phyloP scores from a whole-genome alignment of 2,329 filamentous ascomycete species.

The Cytospora chrysosperma region DNA sequence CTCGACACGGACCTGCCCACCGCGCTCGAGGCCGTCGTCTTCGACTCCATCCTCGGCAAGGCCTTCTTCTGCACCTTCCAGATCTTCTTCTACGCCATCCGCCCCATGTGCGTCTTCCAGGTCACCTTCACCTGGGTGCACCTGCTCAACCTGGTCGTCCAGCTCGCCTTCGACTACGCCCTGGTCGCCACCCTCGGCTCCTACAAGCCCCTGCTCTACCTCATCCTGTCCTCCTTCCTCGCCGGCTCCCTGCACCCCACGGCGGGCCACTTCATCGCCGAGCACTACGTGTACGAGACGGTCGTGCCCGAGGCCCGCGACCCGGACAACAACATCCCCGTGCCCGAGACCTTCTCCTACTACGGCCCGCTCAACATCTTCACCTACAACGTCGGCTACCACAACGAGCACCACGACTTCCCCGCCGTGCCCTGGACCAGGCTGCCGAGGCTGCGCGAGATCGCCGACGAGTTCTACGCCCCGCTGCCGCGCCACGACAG shows the following conservation, averaged over 20 bases:
- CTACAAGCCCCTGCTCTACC: constrained; percentile 70
- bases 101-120: constrained; percentile 91
- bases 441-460: constrained; percentile 71
- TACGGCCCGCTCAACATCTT: constrained; percentile 90
- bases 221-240: constrained; percentile 87
- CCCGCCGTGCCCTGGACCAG: constrained; percentile 94
- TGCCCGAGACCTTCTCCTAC: constrained; percentile 96
- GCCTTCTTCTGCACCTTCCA: constrained; percentile 99
- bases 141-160: constrained; percentile 73
- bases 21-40: constrained; percentile 82
- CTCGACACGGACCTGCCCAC: constrained; percentile 96
- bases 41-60: constrained; percentile 94
- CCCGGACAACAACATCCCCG: constrained; percentile 59
- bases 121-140: constrained; percentile 86
- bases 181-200: constrained; percentile 60
- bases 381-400: constrained; percentile 95
- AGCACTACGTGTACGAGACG: constrained; percentile 84
- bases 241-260: constrained; percentile 92
- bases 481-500: constrained; percentile 82
- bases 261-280: constrained; percentile 96
- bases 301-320: constrained; percentile 54
- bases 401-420: constrained; percentile 99
- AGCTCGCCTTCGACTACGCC: constrained; percentile 73
- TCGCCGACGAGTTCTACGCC: constrained; percentile 89
- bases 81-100: constrained; percentile 96